Conservation (phyloP, 179 eudicot species). For the Camellia oleifera region DNA sequence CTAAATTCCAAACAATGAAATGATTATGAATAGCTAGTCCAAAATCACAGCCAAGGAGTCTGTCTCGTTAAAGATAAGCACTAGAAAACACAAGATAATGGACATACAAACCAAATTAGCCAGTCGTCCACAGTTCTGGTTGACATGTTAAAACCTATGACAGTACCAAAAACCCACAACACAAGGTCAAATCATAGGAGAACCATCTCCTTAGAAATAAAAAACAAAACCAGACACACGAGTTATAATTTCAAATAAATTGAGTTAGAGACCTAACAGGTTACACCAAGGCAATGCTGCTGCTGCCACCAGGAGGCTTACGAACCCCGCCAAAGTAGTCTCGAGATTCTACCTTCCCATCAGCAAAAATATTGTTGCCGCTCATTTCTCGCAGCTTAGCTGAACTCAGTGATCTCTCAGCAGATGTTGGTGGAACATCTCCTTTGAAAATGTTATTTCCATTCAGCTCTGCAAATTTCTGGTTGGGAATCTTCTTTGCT, state of each 20-base stretch:
- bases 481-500: conserved; percentile 75
- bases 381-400: conserved; percentile 94
- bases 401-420: conserved; percentile 77
- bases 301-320: conserved; percentile 96
- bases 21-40: background rate
- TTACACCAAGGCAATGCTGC: conserved; percentile 89
- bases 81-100: conserved; percentile 7
- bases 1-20: background rate
- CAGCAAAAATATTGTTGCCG: conserved; percentile 87
- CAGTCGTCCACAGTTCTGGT: conserved; percentile 7
- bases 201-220: conserved; percentile 1
- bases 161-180: conserved; percentile 18
- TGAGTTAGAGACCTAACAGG: conserved; percentile 34
- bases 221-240: background rate
- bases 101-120: conserved; percentile 20
- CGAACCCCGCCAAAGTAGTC: conserved; percentile 95
- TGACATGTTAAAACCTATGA: conserved; percentile 17
- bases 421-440: conserved; percentile 57
- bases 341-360: conserved; percentile 80
- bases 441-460: conserved; percentile 91
- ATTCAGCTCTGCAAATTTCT: conserved; percentile 83
- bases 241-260: conserved; percentile 11
- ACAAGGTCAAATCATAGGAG: conserved; percentile 18
- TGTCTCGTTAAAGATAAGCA: background rate
- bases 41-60: background rate